Evolutionary conservation across 768 basidiomycete species (phyloP), one percentile per base, ranked within the genome.

Genomic region (Lentinula sp.): DNA sequence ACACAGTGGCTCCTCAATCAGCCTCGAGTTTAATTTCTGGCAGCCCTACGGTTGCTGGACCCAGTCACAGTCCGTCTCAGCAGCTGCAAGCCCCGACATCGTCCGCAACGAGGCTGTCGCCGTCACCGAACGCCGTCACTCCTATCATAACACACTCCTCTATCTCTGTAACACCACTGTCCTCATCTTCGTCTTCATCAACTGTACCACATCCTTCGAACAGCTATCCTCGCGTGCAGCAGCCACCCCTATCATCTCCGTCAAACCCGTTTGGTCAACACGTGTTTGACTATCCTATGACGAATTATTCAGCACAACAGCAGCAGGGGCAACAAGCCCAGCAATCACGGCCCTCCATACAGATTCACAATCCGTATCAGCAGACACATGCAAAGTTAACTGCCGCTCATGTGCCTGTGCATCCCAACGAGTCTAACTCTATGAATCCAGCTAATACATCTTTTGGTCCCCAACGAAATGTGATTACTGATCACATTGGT

Each of bases 321-420:
- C 69, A 21, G 49, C 61, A 60, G 32, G 66, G 28, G 15, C 64
- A 50, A 13, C 52, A 57, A 8, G 68, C 63, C 21, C 61, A 60
- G 7, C 70, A 67, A 0, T 21, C 45, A n/a, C 45, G n/a, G 45
- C 10, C 45, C 10, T 70, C 35, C 48, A 65, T 63, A 65, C 62
- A 56, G 57, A 60, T 55, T 18, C 39, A 45, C 57, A 42, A 54
- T 39, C 54, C 40, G 21, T 53, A 56, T 23, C 31, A 52, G 13
- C 48, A 53, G 16, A 43, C 8, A 1, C 55, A 56, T 28, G 13
- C 39, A n/a, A 21, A n/a, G 16, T 31, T 43, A 18, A 13, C 40
- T 43, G 11, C 40, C n/a, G 40, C 37, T 37, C 40, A 21, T 56
- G 37, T 11, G 5, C 18, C 37, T 18, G 21, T 10, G 11, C 34